Percentiles rank a stretch among this genome's conserved stretches.
phyloP scores from a whole-genome alignment of 2,329 filamentous ascomycete species.

The Nothophoma quercina region DNA sequence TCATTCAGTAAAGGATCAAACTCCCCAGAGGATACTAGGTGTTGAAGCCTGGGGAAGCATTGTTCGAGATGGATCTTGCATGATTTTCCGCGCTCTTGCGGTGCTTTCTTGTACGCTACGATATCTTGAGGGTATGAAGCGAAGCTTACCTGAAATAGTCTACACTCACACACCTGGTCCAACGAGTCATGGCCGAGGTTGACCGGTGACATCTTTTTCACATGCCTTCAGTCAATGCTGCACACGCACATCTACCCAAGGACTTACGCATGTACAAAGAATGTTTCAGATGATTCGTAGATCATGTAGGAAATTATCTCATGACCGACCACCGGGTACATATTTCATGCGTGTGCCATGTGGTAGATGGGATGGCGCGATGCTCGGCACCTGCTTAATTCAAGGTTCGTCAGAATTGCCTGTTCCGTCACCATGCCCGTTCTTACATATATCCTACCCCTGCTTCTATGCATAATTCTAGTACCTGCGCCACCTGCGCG shows the following conservation, averaged over 20 bases:
- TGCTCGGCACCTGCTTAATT: slow-evolving; percentile 5
- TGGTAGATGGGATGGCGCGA: not conserved
- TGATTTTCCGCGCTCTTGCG: no score
- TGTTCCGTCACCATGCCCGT: slow-evolving; percentile 12
- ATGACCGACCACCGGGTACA: slow-evolving; percentile 1
- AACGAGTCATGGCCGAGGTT: slow-evolving; percentile 3
- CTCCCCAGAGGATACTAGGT: no score
- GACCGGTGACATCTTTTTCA: slow-evolving; percentile 6
- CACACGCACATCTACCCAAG: no score
- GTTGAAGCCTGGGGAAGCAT: no score
- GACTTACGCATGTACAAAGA: not conserved
- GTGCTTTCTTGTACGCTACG: no score
- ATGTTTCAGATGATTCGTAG: not conserved
- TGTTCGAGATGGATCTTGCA: no score
- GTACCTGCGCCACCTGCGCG: slow-evolving; percentile 18
- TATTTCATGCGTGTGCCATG: slow-evolving; percentile 1
- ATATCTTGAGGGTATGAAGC: not conserved
- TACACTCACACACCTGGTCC: not conserved
- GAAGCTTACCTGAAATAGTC: not conserved
- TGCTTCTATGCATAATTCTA: slow-evolving; percentile 19
- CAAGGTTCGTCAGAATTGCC: slow-evolving; percentile 20
- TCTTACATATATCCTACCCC: slow-evolving; percentile 10
- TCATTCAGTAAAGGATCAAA: no score
- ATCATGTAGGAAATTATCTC: slow-evolving; percentile 2
- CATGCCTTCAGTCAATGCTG: slow-evolving; percentile 1